Conservation (phyloP, 257 asterid species). For the Avicennia marina region DNA sequence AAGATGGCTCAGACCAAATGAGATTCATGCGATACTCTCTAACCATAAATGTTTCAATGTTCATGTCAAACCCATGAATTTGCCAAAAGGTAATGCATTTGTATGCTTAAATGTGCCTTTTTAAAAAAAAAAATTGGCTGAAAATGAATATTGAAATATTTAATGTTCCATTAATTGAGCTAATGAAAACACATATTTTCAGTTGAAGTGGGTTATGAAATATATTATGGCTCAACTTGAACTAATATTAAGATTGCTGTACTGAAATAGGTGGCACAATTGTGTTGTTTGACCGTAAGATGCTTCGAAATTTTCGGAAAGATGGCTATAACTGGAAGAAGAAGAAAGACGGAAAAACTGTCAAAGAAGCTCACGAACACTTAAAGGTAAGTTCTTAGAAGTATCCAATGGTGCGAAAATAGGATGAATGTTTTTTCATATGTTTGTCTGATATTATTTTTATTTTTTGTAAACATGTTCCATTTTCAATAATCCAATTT, state of each 20-base stretch:
- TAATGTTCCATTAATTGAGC: slow-evolving; percentile 13
- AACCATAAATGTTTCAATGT: slow-evolving; percentile 68
- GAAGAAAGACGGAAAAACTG: slow-evolving; percentile 94
- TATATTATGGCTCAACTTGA: slow-evolving; percentile 1
- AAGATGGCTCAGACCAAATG: slow-evolving; percentile 96
- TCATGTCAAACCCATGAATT: slow-evolving; percentile 78
- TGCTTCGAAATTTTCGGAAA: slow-evolving; percentile 94
- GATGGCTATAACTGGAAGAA: slow-evolving; percentile 99
- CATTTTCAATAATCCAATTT: not conserved
- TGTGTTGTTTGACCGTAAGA: slow-evolving; percentile 90
- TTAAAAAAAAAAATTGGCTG: slow-evolving; percentile 10
- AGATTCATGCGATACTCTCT: slow-evolving; percentile 86
- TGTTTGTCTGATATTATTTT: not conserved
- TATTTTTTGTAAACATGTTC: not conserved
- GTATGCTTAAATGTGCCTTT: slow-evolving; percentile 8
- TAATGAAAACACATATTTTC: not conserved
- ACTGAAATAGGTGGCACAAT: slow-evolving; percentile 73
- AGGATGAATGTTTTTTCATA: not conserved
- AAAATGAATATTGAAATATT: not conserved
- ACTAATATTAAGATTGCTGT: slow-evolving; percentile 19
- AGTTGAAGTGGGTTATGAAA: not conserved
- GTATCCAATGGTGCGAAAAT: not conserved
- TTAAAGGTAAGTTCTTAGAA: slow-evolving; percentile 57
- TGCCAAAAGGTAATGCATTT: slow-evolving; percentile 69
- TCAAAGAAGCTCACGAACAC: slow-evolving; percentile 98